Percentiles rank a stretch among this genome's conserved stretches.
Conservation (phyloP, 2,329 filamentous ascomycete genomes). For the Sporothrix mexicana region DNA sequence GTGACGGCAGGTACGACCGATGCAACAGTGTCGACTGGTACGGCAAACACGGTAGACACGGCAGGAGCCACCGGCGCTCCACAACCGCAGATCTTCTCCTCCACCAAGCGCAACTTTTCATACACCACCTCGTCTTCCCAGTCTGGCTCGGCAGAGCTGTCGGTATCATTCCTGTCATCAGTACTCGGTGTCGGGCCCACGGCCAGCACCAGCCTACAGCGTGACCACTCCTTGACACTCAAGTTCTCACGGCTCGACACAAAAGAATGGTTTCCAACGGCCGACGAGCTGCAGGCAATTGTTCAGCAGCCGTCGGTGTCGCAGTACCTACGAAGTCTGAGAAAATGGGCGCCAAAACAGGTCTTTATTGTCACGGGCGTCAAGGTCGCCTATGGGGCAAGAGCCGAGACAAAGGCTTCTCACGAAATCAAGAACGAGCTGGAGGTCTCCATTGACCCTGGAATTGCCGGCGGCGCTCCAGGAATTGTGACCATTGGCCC, state of each 20-base stretch:
- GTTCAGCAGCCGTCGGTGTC: not conserved
- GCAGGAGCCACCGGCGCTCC: too few species aligned
- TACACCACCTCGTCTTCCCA: not conserved
- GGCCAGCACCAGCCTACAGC: not conserved
- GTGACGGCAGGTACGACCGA: too few species aligned
- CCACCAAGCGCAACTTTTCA: not conserved
- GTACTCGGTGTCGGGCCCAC: not conserved
- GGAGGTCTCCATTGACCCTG: not conserved
- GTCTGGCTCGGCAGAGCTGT: not conserved
- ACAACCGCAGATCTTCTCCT: not conserved
- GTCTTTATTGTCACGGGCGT: not conserved
- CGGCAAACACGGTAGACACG: too few species aligned
- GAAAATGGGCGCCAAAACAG: not conserved
- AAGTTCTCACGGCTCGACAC: not conserved
- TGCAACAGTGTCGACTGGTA: too few species aligned
- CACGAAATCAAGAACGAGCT: not conserved
- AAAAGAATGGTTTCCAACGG: not conserved
- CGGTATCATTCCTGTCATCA: not conserved
- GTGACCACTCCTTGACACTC: not conserved
- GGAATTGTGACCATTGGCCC: not conserved
- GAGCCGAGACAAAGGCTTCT: not conserved
- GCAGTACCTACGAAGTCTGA: not conserved
- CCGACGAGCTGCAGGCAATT: not conserved
- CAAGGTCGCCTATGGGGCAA: not conserved
- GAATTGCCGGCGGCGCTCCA: not conserved